Conservation (phyloP, 1,284 basidiomycete species). For the Anthracocystis walkeri region DNA sequence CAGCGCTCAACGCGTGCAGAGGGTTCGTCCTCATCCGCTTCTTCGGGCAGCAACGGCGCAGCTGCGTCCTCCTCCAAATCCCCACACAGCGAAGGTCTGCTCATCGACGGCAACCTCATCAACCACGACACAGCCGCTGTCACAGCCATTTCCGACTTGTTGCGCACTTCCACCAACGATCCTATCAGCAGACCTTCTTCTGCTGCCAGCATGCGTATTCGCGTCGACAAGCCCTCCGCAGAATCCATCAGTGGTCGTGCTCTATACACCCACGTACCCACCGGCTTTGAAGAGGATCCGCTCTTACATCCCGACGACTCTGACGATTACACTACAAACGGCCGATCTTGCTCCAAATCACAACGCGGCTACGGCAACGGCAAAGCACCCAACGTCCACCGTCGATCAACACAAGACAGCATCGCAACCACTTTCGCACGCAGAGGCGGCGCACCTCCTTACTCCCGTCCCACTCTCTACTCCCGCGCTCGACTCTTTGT, state of each 20-base stretch:
- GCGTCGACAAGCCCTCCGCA: constrained; percentile 58
- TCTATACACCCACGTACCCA: constrained; percentile 59
- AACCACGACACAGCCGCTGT: constrained; percentile 39
- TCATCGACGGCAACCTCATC: constrained; percentile 43
- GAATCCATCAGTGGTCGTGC: constrained; percentile 53
- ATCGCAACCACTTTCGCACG: constrained; percentile 46
- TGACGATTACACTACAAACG: constrained; percentile 8
- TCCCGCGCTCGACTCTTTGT: constrained; percentile 68
- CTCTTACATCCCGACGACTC: constrained; percentile 41
- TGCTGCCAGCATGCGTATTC: constrained; percentile 59
- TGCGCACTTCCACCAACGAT: constrained; percentile 39
- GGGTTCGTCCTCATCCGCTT: constrained; percentile 26
- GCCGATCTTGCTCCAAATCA: constrained; percentile 8
- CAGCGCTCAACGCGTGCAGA: constrained; percentile 27
- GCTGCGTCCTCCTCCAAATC: constrained; percentile 16
- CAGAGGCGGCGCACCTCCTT: constrained; percentile 59
- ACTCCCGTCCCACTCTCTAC: constrained; percentile 54
- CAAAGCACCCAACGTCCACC: constrained; percentile 9
- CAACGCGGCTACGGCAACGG: constrained; percentile 10
- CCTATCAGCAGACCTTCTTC: constrained; percentile 56
- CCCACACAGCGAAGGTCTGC: constrained; percentile 21
- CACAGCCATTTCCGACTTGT: constrained; percentile 37
- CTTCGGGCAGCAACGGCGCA: constrained; percentile 1
- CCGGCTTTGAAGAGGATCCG: constrained; percentile 56
- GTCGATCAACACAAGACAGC: constrained; percentile 19